A percentile compares a stretch with the other conserved stretches of the same genome.
phyloP scores from a whole-genome alignment of 345 rosid genomes.

The Linum usitatissimum region DNA sequence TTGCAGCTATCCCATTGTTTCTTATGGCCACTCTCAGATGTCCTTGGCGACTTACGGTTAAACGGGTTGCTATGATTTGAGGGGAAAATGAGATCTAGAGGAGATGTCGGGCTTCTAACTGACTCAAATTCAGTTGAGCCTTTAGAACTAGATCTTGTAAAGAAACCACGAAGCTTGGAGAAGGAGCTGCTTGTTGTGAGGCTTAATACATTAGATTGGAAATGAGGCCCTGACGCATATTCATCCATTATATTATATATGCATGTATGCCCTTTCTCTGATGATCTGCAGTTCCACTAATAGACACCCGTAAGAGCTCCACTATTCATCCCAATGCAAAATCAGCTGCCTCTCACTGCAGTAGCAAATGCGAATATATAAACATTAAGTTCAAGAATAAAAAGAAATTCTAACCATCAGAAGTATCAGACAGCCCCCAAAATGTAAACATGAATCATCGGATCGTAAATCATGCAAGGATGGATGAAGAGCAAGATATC shows the following conservation, averaged over 20 bases:
- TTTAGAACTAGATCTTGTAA: constrained; percentile 26
- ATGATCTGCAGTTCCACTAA: constrained; percentile 9
- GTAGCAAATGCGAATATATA: constrained; percentile 3
- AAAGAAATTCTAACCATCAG: neutral
- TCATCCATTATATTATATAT: constrained; percentile 26
- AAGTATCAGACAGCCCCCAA: neutral
- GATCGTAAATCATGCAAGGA: neutral
- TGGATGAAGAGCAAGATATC: neutral
- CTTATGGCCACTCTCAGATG: constrained; percentile 17
- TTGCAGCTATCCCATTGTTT: constrained; percentile 37
- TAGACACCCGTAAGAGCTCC: constrained; percentile 14
- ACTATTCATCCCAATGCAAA: constrained; percentile 13
- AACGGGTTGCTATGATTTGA: constrained; percentile 41
- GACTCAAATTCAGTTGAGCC: constrained; percentile 30
- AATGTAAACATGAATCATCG: neutral
- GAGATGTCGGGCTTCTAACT: constrained; percentile 47
- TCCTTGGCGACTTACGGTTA: constrained; percentile 29
- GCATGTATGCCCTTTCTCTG: constrained; percentile 6
- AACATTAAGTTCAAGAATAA: neutral
- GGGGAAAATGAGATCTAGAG: constrained; percentile 45
- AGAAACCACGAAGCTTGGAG: constrained; percentile 31
- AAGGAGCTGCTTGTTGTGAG: constrained; percentile 27
- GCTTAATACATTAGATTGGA: constrained; percentile 22
- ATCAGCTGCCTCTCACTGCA: constrained; percentile 19
- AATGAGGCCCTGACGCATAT: constrained; percentile 19